A percentile compares a stretch with the other conserved stretches of the same genome.
Conservation (phyloP, 805 yeast genomes). For the Zygosaccharomyces bailii region DNA sequence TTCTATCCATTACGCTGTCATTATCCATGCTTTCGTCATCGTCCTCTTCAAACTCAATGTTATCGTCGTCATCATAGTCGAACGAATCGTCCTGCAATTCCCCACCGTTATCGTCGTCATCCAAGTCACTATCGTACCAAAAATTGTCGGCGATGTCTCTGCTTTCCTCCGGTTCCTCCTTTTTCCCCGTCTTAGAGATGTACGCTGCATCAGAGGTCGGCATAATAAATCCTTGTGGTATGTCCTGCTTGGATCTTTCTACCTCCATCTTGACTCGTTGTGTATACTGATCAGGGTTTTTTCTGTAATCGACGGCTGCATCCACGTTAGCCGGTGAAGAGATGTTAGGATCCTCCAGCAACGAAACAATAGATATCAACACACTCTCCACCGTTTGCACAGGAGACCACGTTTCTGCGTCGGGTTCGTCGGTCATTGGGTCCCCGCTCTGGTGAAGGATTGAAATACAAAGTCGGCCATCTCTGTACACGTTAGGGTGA, state of each 20-base stretch:
- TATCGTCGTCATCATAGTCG: constrained; percentile 48
- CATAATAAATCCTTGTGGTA: constrained; percentile 81
- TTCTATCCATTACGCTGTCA: constrained; percentile 37
- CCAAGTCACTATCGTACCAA: constrained; percentile 73
- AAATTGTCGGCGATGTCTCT: constrained; percentile 75
- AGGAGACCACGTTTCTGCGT: constrained; percentile 91
- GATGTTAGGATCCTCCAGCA: constrained; percentile 90
- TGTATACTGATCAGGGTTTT: constrained; percentile 71
- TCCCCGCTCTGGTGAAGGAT: constrained; percentile 91
- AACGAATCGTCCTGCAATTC: constrained; percentile 41
- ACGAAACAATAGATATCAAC: constrained; percentile 81
- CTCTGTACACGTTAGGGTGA: constrained; percentile 93
- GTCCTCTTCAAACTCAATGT: constrained; percentile 32
- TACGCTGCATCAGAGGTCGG: constrained; percentile 67
- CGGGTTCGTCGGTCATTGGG: constrained; percentile 85
- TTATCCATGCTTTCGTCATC: constrained; percentile 35
- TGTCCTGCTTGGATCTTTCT: constrained; percentile 75
- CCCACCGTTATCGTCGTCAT: constrained; percentile 61
- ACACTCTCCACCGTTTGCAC: constrained; percentile 92
- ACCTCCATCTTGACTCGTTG: constrained; percentile 77
- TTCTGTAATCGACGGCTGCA: constrained; percentile 88
- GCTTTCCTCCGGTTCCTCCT: constrained; percentile 39
- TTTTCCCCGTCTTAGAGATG: constrained; percentile 34
- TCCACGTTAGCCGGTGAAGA: constrained; percentile 95
- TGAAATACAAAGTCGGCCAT: constrained; percentile 89